These are phyloP conservation scores for Neurospora sp. DNA, from an alignment of 495 filamentous ascomycete genomes.

Conservation along the genomic window DNA sequence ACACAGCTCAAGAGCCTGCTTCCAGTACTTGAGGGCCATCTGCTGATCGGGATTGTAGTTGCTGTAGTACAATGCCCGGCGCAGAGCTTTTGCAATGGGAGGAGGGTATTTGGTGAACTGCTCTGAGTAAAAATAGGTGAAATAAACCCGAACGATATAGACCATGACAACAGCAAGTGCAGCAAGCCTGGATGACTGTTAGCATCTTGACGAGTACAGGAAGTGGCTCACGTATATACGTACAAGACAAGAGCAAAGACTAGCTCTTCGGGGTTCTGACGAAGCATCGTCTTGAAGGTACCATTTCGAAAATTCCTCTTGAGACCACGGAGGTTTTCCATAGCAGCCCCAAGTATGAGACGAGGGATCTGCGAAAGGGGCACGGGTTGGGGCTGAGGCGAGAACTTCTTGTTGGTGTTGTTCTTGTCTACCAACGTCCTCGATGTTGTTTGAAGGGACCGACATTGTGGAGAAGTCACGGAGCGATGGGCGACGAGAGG, in stretches of 20 bases:
- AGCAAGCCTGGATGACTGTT: conserved; percentile 16
- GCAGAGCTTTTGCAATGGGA: conserved; percentile 66
- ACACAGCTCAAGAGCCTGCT: conserved; percentile 60
- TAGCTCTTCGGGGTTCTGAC: conserved; percentile 31
- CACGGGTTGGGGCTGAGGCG: conserved; percentile 8
- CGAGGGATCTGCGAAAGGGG: conserved; percentile 9
- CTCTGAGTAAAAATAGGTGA: conserved; percentile 51
- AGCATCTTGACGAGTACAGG: background rate
- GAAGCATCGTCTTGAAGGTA: conserved; percentile 22
- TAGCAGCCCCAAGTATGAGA: conserved; percentile 21
- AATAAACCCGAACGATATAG: conserved; percentile 55
- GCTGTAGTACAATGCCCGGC: conserved; percentile 79
- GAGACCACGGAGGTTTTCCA: conserved; percentile 22
- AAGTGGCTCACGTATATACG: background rate
- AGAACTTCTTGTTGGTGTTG: conserved; percentile 12
- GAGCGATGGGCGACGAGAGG: background rate
- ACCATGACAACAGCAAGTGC: conserved; percentile 43
- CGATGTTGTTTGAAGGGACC: conserved; percentile 13
- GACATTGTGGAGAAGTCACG: conserved; percentile 4
- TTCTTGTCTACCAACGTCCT: background rate
- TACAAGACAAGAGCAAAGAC: conserved; percentile 21
- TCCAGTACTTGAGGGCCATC: conserved; percentile 71
- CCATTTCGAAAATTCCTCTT: conserved; percentile 23
- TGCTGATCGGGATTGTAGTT: conserved; percentile 61
- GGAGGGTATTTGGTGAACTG: conserved; percentile 61